Evolutionary conservation across 1,284 basidiomycete species (phyloP).

Genomic region (Wallemia ichthyophaga): DNA sequence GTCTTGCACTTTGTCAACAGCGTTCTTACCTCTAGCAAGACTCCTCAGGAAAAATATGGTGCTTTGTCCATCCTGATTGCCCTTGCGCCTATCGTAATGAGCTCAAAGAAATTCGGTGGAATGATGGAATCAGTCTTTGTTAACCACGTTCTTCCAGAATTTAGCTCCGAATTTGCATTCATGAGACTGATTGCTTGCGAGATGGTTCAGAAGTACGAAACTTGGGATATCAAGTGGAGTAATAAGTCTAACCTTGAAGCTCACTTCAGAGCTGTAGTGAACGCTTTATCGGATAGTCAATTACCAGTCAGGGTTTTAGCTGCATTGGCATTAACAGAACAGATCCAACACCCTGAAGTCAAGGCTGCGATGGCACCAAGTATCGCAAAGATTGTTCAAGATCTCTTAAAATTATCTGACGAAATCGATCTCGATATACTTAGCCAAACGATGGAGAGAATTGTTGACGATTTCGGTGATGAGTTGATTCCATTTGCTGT

Average conservation of each 20-base stretch:
- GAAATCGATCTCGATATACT: slow-evolving; percentile 68
- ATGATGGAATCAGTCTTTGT: slow-evolving; percentile 45
- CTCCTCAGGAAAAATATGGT: slow-evolving; percentile 36
- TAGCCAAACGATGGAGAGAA: slow-evolving; percentile 46
- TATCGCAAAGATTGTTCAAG: slow-evolving; percentile 67
- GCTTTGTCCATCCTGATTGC: slow-evolving; percentile 49
- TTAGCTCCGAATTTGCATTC: slow-evolving; percentile 31
- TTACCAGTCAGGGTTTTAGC: slow-evolving; percentile 62
- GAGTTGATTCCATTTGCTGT: slow-evolving; percentile 63
- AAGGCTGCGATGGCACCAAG: slow-evolving; percentile 39
- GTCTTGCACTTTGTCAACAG: slow-evolving; percentile 43
- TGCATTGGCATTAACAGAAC: slow-evolving; percentile 43
- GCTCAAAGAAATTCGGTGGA: slow-evolving; percentile 39
- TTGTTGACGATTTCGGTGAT: slow-evolving; percentile 57
- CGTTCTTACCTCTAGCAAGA: slow-evolving; percentile 19
- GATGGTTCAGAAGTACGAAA: slow-evolving; percentile 38
- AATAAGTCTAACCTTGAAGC: slow-evolving; percentile 30
- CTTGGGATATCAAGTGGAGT: slow-evolving; percentile 32
- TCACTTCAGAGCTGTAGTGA: slow-evolving; percentile 31
- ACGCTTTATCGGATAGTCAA: slow-evolving; percentile 36
- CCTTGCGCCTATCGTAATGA: slow-evolving; percentile 42
- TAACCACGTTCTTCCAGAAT: slow-evolving; percentile 39
- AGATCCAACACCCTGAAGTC: slow-evolving; percentile 32
- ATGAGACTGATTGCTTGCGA: slow-evolving; percentile 47
- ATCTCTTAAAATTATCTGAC: slow-evolving; percentile 55